Percentiles rank a stretch among this genome's conserved stretches.
These are phyloP conservation scores for Daldinia sp. DNA, from an alignment of 2,329 filamentous ascomycete genomes.

Conservation along the genomic window DNA sequence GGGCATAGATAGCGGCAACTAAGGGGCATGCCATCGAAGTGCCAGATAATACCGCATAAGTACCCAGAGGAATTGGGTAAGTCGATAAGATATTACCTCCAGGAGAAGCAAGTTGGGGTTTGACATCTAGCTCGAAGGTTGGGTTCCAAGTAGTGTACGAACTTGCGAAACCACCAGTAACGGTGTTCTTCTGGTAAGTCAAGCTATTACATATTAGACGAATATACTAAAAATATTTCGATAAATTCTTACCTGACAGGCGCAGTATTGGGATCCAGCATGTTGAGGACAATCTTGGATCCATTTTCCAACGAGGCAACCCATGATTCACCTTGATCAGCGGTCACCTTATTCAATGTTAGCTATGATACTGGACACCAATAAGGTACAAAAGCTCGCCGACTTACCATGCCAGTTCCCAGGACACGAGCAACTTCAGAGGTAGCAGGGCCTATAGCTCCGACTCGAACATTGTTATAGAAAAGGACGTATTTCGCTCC, in stretches of 20 bases:
- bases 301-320: slow-evolving; percentile 58
- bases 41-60: slow-evolving; percentile 67
- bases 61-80: slow-evolving; percentile 60
- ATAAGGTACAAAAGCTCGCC: neutral
- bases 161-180: slow-evolving; percentile 65
- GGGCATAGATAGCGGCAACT: slow-evolving; percentile 65
- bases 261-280: slow-evolving; percentile 57
- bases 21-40: slow-evolving; percentile 71
- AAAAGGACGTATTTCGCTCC: slow-evolving; percentile 72
- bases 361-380: neutral
- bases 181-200: slow-evolving; percentile 54
- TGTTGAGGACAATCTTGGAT: slow-evolving; percentile 58
- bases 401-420: slow-evolving; percentile 47
- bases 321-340: slow-evolving; percentile 59
- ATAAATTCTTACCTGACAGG: slow-evolving; percentile 46
- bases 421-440: slow-evolving; percentile 38
- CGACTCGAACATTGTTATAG: slow-evolving; percentile 66
- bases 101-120: slow-evolving; percentile 67
- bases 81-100: slow-evolving; percentile 71
- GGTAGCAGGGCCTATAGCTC: slow-evolving; percentile 52
- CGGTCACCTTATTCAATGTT: slow-evolving; percentile 49
- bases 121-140: slow-evolving; percentile 68
- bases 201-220: slow-evolving; percentile 51
- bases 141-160: slow-evolving; percentile 71
- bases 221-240: neutral